A percentile compares a stretch with the other conserved stretches of the same genome.
These are phyloP conservation scores for Schizosaccharomyces osmophilus DNA, from an alignment of 805 yeast species.

Conservation along the genomic window DNA sequence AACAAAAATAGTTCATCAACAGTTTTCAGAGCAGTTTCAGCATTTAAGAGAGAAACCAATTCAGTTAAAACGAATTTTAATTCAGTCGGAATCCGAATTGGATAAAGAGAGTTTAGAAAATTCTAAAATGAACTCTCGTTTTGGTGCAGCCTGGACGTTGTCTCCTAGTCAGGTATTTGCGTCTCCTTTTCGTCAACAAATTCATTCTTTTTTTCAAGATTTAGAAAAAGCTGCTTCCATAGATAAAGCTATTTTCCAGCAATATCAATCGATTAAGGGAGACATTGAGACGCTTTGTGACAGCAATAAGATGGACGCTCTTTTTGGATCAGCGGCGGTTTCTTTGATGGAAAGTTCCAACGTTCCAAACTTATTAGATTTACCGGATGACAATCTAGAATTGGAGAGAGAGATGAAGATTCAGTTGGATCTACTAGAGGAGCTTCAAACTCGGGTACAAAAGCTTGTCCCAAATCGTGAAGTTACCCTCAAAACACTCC, in stretches of 20 bases:
- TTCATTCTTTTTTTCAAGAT: too few species aligned
- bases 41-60: neutral
- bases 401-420: neutral
- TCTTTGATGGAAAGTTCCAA: neutral
- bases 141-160: neutral
- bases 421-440: neutral
- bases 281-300: neutral
- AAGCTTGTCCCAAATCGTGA: neutral
- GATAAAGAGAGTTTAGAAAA: neutral
- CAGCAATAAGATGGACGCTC: neutral
- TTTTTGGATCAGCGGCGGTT: neutral
- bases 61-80: neutral
- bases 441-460: neutral
- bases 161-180: neutral
- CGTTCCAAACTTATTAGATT: neutral
- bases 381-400: neutral
- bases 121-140: neutral
- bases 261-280: neutral
- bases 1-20: neutral
- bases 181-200: too few species aligned
- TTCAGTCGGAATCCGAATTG: neutral
- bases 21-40: neutral
- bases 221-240: too few species aligned
- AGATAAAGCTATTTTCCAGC: neutral
- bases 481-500: neutral